Evolutionary conservation across 2,329 filamentous ascomycete species (phyloP), one percentile per base, ranked within the genome.

Genomic region (Rhynchosporium secalis): DNA sequence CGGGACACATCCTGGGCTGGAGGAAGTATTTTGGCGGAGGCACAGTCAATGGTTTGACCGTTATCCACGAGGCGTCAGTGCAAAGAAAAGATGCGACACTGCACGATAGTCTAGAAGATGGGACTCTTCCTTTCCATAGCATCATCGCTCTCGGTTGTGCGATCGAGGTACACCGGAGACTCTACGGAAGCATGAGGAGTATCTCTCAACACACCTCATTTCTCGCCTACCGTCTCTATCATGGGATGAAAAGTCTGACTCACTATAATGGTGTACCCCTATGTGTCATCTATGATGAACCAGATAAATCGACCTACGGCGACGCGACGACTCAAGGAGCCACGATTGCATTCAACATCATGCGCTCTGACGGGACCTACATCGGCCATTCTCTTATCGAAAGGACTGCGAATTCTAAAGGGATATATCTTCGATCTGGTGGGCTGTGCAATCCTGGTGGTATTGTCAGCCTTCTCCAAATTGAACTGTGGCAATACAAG

Each of bases 361-460:
- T 79, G 54, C 89, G 87, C 65, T 81, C 83, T n/a, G 73, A 79
- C 4, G 90, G 90, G 0, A 82, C 82, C 33, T 96, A 90, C 86
- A 73, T 94, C 56, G 90, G 90, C 65, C 86, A 92, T 65, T 80
- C 85, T 10, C 91, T 96, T 71, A 86, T 97, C 10, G 93, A 97
- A 72, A 95, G 94, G 74, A 79, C 96, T 20, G 90, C 92, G 2
- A 82, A 84, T 7, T 78, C 95, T n/a, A 91, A 88, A 68, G 83
- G 84, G 54, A 90, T 98, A 47, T 91, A 96, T 71, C 78, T 98
- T 20, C 86, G 94, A 36, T 96, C 92, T 0, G 94, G 94, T 4
- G 90, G 92, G 0, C 80, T 97, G 1, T 98, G 94, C 76, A 97
- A 96, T 69, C 93, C 94, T 0, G 94, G 93, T 12, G 92, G 92